Base-by-base conservation (phyloP, 306 rosid species). In the Ziziphus jujuba region DNA sequence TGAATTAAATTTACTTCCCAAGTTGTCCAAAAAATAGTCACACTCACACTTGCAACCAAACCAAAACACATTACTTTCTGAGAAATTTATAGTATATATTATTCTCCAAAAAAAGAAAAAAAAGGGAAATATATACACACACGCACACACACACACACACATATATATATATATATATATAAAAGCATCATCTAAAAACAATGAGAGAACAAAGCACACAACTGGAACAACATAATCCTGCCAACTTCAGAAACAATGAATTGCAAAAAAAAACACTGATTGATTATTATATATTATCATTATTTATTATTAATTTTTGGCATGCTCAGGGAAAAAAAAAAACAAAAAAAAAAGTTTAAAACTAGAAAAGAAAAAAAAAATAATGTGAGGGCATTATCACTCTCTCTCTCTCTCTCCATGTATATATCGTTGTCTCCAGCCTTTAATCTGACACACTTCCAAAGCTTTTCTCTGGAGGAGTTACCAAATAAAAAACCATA, bases 371-470 rank as follows among this genome's bases (percentile, higher is more conserved):
- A 1, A 20, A 40, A 61, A 61, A 8, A 1, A 20, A 5, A 50
- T 50, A 47, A 19, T 61, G 53, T 61, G 66, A 28, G 49, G 59
- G 47, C 3, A 24, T 16, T 7, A 34, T 15, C 21, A 5, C 5
- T 19, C 52, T 5, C 31, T 61, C 58, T 40, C n/a, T 6, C 17
- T 31, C 17, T 40, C 14, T 47, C 53, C 33, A 20, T 35, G 24
- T 1, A 9, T 21, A 13, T 22, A 9, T 9, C 6, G 9, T 1
- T 59, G 13, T 24, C 16, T 15, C n/a, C 23, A 0, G 12, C 40
- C 43, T n/a, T 56, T 56, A 2, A 21, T 58, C 52, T 11, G 72
- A 76, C 67, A 70, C 45, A 15, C 55, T 17, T 70, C 44, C 33
- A 28, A 70, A 35, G 2, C 4, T 28, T 25, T 48, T 10, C 33